These are phyloP conservation scores for Bauhinia variegata DNA, from an alignment of 306 rosid species.

Conservation along the genomic window DNA sequence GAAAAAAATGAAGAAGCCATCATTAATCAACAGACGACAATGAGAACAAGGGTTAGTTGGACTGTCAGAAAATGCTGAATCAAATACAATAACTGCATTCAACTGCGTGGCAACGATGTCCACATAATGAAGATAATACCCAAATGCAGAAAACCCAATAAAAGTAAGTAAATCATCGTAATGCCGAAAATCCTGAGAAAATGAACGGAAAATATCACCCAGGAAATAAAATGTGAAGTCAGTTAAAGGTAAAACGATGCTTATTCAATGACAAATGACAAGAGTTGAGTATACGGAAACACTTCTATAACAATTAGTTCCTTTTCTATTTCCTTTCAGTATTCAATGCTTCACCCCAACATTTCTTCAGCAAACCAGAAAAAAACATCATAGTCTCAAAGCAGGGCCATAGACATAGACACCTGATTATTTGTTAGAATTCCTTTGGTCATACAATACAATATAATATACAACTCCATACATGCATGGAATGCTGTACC, in stretches of 20 bases:
- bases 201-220: neutral
- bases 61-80: slow-evolving; percentile 17
- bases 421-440: neutral
- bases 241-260: slow-evolving; percentile 4
- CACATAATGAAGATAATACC: neutral
- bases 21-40: neutral
- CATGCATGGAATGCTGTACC: slow-evolving; percentile 52
- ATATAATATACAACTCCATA: neutral
- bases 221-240: neutral
- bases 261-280: neutral
- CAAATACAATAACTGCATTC: slow-evolving; percentile 18
- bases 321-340: neutral
- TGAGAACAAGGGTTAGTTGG: neutral
- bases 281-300: neutral
- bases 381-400: neutral
- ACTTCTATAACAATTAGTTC: neutral
- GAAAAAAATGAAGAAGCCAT: neutral
- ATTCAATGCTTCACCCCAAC: neutral
- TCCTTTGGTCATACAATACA: neutral
- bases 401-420: neutral
- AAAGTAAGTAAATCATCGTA: neutral
- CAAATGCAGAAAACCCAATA: slow-evolving; percentile 1
- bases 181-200: neutral
- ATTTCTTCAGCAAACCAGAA: slow-evolving; percentile 38
- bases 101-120: neutral